Evolutionary conservation across 208 protist genomes (phyloP).

Genomic region (Crithidia bombi): DNA sequence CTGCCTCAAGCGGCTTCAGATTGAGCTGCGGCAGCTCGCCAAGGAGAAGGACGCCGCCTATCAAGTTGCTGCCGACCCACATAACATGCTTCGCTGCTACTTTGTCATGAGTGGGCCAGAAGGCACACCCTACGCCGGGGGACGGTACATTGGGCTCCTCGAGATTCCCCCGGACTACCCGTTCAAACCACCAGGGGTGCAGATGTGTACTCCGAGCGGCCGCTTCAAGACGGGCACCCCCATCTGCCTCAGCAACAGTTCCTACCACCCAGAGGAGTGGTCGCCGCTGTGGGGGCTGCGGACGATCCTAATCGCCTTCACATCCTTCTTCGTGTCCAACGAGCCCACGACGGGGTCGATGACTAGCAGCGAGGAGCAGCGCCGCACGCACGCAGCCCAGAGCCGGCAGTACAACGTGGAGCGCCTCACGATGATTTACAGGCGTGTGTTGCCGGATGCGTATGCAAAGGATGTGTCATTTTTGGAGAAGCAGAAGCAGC

Average conservation of each 20-base stretch:
- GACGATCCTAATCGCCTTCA: constrained; percentile 83
- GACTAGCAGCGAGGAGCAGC: constrained; percentile 27
- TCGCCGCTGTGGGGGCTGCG: constrained; percentile 84
- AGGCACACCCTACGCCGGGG: constrained; percentile 68
- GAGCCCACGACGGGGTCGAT: constrained; percentile 54
- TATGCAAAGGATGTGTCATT: constrained; percentile 42
- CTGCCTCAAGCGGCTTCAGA: constrained; percentile 54
- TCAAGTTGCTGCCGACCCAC: constrained; percentile 42
- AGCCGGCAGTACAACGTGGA: constrained; percentile 67
- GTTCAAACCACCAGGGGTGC: constrained; percentile 93
- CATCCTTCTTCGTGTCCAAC: constrained; percentile 83
- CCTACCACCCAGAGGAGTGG: constrained; percentile 91
- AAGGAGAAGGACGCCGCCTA: constrained; percentile 40
- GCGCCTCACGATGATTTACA: constrained; percentile 41
- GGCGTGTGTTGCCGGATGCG: constrained; percentile 48
- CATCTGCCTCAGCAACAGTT: constrained; percentile 87
- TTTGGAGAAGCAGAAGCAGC: constrained; percentile 20
- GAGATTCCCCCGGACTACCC: constrained; percentile 96
- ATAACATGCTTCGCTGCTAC: constrained; percentile 96
- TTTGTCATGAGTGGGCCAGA: constrained; percentile 47
- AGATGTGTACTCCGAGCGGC: constrained; percentile 87
- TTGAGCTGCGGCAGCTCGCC: constrained; percentile 54
- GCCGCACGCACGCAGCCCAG: constrained; percentile 43
- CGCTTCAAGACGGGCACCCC: constrained; percentile 62
- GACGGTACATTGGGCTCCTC: constrained; percentile 96